Percentiles rank a stretch among this genome's conserved stretches.
Evolutionary conservation across 2,329 filamentous ascomycete genomes (phyloP).

Genomic region (Didymellaceae sp.): DNA sequence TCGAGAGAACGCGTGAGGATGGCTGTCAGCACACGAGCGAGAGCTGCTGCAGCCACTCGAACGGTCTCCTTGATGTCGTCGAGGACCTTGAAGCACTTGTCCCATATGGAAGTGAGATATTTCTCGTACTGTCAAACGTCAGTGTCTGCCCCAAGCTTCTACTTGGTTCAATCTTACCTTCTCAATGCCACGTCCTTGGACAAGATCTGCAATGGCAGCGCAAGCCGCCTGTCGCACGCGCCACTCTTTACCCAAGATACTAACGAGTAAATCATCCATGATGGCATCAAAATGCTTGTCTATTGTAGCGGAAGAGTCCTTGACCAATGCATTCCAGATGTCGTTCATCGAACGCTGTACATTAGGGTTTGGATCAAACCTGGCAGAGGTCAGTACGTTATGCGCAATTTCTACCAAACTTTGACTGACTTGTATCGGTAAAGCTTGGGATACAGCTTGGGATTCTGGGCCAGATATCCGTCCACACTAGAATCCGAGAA

Average conservation of each 20-base stretch:
- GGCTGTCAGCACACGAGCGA: slow-evolving; percentile 85
- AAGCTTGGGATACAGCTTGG: slow-evolving; percentile 93
- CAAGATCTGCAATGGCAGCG: slow-evolving; percentile 83
- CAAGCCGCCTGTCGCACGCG: slow-evolving; percentile 91
- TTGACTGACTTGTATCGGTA: slow-evolving; percentile 74
- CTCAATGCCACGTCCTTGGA: slow-evolving; percentile 74
- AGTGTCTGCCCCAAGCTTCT: slow-evolving; percentile 3
- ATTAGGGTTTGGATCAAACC: slow-evolving; percentile 90
- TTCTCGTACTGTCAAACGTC: slow-evolving; percentile 69
- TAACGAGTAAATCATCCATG: slow-evolving; percentile 83
- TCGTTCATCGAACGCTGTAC: slow-evolving; percentile 96
- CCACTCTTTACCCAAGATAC: slow-evolving; percentile 91
- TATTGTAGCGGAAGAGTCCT: slow-evolving; percentile 78
- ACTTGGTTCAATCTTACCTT: slow-evolving; percentile 37
- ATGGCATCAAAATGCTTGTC: slow-evolving; percentile 87
- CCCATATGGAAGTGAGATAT: slow-evolving; percentile 86
- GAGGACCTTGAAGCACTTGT: slow-evolving; percentile 83
- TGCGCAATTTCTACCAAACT: background rate
- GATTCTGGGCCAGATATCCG: slow-evolving; percentile 76
- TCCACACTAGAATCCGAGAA: slow-evolving; percentile 80
- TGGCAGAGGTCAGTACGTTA: slow-evolving; percentile 26
- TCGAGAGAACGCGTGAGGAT: slow-evolving; percentile 86
- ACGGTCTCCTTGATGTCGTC: slow-evolving; percentile 97
- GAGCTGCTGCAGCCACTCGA: slow-evolving; percentile 75
- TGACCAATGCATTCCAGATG: slow-evolving; percentile 96